Base-by-base conservation (phyloP, 2,329 filamentous ascomycete genomes). In the Moelleriella libera region DNA sequence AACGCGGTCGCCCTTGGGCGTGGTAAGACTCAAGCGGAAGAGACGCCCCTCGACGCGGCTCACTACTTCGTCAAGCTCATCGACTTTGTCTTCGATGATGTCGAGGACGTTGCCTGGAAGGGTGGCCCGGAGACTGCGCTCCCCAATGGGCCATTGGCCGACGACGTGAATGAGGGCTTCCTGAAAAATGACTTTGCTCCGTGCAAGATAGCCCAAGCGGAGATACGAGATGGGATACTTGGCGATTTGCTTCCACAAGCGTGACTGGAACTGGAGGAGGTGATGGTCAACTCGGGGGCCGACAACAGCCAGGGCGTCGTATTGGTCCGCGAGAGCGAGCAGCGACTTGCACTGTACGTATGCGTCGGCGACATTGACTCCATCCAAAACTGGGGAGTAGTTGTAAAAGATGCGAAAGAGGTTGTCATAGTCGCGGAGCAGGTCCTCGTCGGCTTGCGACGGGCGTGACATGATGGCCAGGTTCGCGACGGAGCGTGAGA, bases 361-460 rank as follows among this genome's bases (percentile, higher is more conserved):
- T 29, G 89, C 88, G 51, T 88, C 84, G 47, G 88, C 88, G 53
- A 97, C 94, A 62, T 92, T 94, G 62, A 92, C 75, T 30, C 78
- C 76, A 64, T 95, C 89, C 32, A 97, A 75, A 0, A 80, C 60
- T 0, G 90, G 90, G 0, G 88, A 71, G 62, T 94, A 86, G 63
- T 96, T 95, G 72, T 97, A 97, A 70, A 96, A 95, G 52, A 92
- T 84, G 57, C 89, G 85, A 63, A 97, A 94, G 28, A 97, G 75
- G 62, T 96, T 96, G 62, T 95, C 88, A 64, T 97, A 96, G 67
- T 96, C 87, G 55, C 87, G 85, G 44, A 96, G 74, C 28, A 88
- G 75, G 53, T 94, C 86, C 57, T 86, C 71, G 47, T 87, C 78
- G 44, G 78, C 73, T 49, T 77, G 74, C 11, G 73, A 76, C 65